Evolutionary conservation across 441 rosid species (phyloP).

Genomic region (Erysimum cheiri): DNA sequence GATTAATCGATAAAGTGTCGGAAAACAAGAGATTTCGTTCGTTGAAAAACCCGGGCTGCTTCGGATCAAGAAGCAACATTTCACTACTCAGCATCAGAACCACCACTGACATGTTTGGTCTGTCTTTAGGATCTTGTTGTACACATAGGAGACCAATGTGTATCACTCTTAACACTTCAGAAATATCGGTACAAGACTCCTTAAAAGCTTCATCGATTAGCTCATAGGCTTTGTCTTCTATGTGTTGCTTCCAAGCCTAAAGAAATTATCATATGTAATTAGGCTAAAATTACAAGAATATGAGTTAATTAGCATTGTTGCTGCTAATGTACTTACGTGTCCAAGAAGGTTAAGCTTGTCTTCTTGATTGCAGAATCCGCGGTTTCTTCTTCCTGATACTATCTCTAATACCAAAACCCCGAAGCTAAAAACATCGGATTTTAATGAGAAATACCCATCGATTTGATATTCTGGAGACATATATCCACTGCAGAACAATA

Average conservation of each 20-base stretch:
- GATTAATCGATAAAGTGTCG: conserved; percentile 40
- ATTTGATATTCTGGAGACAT: conserved; percentile 71
- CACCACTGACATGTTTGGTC: conserved; percentile 54
- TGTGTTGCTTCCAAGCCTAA: conserved; percentile 44
- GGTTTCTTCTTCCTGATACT: conserved; percentile 56
- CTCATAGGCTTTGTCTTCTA: conserved; percentile 45
- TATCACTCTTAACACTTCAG: conserved; percentile 39
- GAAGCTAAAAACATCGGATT: conserved; percentile 68
- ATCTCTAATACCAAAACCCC: conserved; percentile 67
- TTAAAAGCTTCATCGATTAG: conserved; percentile 40
- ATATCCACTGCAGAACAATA: conserved; percentile 56
- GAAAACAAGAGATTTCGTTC: conserved; percentile 44
- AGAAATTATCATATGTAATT: background rate
- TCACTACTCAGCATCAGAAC: conserved; percentile 50
- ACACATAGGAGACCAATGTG: conserved; percentile 70
- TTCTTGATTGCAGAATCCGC: conserved; percentile 44
- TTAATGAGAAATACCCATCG: conserved; percentile 56
- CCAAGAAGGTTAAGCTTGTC: conserved; percentile 52
- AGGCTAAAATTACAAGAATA: background rate
- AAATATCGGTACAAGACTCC: conserved; percentile 36
- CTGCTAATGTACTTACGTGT: conserved; percentile 51
- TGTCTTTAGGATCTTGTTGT: conserved; percentile 57
- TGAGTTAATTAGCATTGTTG: background rate
- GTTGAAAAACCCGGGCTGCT: conserved; percentile 48
- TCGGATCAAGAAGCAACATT: conserved; percentile 44